Percentiles rank a stretch among this genome's conserved stretches.
These are phyloP conservation scores for Paratinospora sagittata DNA, from an alignment of 164 flowering plant genomes.

Conservation along the genomic window DNA sequence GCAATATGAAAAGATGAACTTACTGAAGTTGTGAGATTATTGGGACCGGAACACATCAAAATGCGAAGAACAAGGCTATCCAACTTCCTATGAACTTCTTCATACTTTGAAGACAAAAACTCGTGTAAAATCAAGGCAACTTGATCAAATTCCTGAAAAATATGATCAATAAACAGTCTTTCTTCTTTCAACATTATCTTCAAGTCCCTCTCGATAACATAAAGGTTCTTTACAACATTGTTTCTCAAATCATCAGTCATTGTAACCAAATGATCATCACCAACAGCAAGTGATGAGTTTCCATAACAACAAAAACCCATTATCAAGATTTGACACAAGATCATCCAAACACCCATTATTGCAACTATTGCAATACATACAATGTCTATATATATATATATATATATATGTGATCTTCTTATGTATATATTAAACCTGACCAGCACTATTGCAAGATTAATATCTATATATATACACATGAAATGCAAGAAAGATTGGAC, in stretches of 20 bases:
- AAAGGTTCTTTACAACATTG: slow-evolving; percentile 7
- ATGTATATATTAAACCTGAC: too few species aligned
- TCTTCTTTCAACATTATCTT: slow-evolving; percentile 9
- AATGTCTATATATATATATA: too few species aligned
- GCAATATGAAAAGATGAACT: background rate
- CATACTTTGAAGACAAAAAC: slow-evolving; percentile 2
- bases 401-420: too few species aligned
- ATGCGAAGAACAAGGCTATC: slow-evolving; percentile 5
- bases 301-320: background rate
- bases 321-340: background rate
- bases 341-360: background rate
- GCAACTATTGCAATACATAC: background rate
- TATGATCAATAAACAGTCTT: background rate
- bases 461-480: too few species aligned
- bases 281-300: background rate
- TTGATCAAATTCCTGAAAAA: slow-evolving; percentile 6
- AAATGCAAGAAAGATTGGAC: too few species aligned
- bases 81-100: slow-evolving; percentile 9
- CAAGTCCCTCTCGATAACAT: slow-evolving; percentile 8
- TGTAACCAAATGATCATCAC: background rate
- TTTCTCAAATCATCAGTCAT: slow-evolving; percentile 4
- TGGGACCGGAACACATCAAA: background rate
- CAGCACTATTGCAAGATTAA: too few species aligned
- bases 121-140: slow-evolving; percentile 11
- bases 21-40: background rate